phyloP scores from a whole-genome alignment of 1,284 basidiomycete species.

The Filobasidium uniguttulatum region DNA sequence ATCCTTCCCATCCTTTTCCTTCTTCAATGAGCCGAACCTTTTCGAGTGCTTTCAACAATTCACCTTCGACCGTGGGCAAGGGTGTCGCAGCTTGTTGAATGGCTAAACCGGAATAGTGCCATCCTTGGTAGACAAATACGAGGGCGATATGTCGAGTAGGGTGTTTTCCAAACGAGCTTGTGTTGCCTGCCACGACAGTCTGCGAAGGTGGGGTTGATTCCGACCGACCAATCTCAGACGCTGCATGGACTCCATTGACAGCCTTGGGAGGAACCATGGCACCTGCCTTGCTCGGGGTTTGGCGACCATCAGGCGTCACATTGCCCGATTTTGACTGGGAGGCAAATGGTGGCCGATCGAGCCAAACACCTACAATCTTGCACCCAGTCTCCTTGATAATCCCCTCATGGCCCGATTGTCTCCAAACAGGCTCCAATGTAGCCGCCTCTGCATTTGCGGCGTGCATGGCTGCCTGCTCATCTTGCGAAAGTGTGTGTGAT shows the following conservation, averaged over 20 bases:
- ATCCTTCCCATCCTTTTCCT: slow-evolving; percentile 61
- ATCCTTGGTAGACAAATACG: slow-evolving; percentile 83
- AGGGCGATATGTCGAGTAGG: slow-evolving; percentile 77
- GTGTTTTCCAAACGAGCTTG: too few species aligned
- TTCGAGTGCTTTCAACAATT: slow-evolving; percentile 67
- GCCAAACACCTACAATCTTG: not conserved
- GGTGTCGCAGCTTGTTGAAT: slow-evolving; percentile 52
- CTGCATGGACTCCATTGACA: too few species aligned
- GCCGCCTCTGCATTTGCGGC: slow-evolving; percentile 4
- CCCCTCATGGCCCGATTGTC: slow-evolving; percentile 7
- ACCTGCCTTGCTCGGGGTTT: too few species aligned
- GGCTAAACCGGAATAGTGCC: slow-evolving; percentile 80
- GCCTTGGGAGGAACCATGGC: too few species aligned
- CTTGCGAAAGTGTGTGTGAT: slow-evolving; percentile 27
- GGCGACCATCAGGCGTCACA: too few species aligned
- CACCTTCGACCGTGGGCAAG: slow-evolving; percentile 79
- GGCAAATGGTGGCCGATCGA: too few species aligned
- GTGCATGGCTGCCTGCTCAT: slow-evolving; percentile 43
- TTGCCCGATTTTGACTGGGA: too few species aligned
- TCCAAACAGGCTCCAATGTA: slow-evolving; percentile 6
- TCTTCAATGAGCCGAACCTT: slow-evolving; percentile 62
- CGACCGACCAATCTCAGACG: too few species aligned
- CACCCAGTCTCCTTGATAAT: slow-evolving; percentile 5
- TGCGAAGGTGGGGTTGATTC: too few species aligned
- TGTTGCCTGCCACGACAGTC: too few species aligned